Base-by-base conservation (phyloP, 2,329 filamentous ascomycete species). In the Sarocladium kiliense region DNA sequence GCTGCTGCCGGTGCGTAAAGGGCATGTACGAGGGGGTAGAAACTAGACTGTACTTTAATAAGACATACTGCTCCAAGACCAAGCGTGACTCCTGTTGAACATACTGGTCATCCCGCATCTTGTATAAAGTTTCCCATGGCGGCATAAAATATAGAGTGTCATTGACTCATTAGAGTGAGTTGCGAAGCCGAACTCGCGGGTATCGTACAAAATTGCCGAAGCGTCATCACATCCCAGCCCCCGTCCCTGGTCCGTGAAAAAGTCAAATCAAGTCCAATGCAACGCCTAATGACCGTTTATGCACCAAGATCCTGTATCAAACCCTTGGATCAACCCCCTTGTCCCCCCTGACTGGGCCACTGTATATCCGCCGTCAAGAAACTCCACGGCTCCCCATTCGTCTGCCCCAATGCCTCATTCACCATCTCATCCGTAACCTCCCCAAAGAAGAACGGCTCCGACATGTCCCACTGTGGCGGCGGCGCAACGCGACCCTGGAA, bases 401-500 rank as follows among this genome's bases (percentile, higher is more conserved):
- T 11, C 30, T 32, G 27, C 21, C 47, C 47, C 27, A 51, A 25
- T 7, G 47, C 47, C 47, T 12, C 47, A 14, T 44, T 56, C 6
- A 56, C 41, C 37, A 56, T 54, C 25, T 50, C 30, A 14, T 54
- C 55, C 3, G 49, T 53, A 3, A 56, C 42, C 11, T 53, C 34
- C 19, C 37, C 47, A 36, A 54, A 50, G 23, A 55, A 30, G 14
- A 55, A 49, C 14, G 37, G 39, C 32, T 70, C 69, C 5, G 65
- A 63, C 5, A 59, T 54, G 30, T 64, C 62, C 69, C 68, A 72
- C 23, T 66, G 53, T 1, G 67, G 66, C 21, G 47, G 44, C 16
- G 62, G 63, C 14, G 60, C 45, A 3, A 66, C 61, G 3, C 67
- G 66, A 3, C 64, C 68, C 54, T 70, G 68, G 11, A 71, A 66